Percentiles rank a stretch among this genome's conserved stretches.
These are phyloP conservation scores for Yarrowia osloensis DNA, from an alignment of 805 yeast species.

Conservation along the genomic window DNA sequence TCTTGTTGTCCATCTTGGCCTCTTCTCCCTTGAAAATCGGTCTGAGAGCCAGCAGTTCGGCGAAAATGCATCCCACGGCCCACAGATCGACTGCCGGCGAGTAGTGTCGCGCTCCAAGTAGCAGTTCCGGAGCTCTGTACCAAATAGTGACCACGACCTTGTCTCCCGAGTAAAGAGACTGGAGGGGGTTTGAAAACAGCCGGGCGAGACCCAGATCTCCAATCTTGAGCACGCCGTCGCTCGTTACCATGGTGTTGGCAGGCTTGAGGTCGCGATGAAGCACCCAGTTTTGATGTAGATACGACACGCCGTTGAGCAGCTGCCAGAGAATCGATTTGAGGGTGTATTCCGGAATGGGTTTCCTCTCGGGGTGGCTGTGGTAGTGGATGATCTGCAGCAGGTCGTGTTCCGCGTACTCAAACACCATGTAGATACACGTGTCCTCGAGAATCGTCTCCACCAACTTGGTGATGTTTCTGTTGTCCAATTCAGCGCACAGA, in stretches of 20 bases:
- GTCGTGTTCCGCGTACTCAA: conserved; percentile 96
- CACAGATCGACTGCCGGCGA: conserved; percentile 91
- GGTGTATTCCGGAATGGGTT: conserved; percentile 74
- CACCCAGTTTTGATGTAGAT: conserved; percentile 93
- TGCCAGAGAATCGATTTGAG: conserved; percentile 90
- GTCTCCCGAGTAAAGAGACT: conserved; percentile 85
- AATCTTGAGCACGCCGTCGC: conserved; percentile 86
- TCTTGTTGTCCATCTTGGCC: conserved; percentile 87
- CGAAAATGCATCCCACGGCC: conserved; percentile 95
- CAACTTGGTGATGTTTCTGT: conserved; percentile 76
- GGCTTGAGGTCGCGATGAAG: conserved; percentile 95
- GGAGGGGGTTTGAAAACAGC: conserved; percentile 81
- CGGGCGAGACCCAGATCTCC: conserved; percentile 95
- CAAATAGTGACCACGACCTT: conserved; percentile 96
- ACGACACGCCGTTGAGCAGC: conserved; percentile 85
- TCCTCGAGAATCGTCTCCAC: conserved; percentile 84
- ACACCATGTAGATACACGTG: conserved; percentile 89
- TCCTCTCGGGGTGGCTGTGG: conserved; percentile 86
- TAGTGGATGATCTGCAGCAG: conserved; percentile 88
- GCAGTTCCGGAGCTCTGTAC: conserved; percentile 92
- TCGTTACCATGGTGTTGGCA: conserved; percentile 94
- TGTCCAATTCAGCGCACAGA: conserved; percentile 80
- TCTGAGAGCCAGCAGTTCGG: conserved; percentile 81
- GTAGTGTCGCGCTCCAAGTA: conserved; percentile 89
- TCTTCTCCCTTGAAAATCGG: conserved; percentile 98